Conservation (phyloP, 306 rosid species). For the Purshia tridentata region DNA sequence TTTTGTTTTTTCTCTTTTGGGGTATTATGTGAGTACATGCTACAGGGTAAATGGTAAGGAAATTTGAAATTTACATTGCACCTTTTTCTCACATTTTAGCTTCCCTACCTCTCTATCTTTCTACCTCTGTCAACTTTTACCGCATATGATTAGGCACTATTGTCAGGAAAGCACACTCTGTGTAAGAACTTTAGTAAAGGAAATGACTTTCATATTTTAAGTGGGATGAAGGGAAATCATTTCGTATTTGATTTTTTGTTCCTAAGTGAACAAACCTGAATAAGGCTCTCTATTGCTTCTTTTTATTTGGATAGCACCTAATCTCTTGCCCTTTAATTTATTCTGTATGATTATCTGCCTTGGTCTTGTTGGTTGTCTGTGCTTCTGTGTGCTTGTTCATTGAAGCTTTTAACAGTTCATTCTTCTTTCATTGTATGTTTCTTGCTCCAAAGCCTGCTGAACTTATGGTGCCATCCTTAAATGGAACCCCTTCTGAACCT, state of each 20-base stretch:
- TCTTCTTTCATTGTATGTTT: slow-evolving; percentile 4
- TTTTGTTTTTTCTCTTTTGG: neutral
- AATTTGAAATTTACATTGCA: neutral
- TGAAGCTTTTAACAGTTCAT: slow-evolving; percentile 26
- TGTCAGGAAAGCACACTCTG: neutral
- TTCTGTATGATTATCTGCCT: neutral
- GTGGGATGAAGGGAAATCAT: neutral
- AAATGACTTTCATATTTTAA: neutral
- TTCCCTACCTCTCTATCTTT: neutral
- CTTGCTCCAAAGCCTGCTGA: slow-evolving; percentile 63
- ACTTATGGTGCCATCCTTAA: slow-evolving; percentile 47
- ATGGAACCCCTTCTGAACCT: slow-evolving; percentile 43
- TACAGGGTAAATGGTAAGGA: neutral
- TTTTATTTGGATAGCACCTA: too few species aligned
- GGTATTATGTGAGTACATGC: neutral
- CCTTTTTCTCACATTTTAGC: neutral
- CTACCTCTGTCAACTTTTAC: neutral
- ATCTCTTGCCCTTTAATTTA: neutral
- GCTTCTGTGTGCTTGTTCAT: slow-evolving; percentile 11
- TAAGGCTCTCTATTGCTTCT: too few species aligned
- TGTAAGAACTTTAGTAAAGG: neutral
- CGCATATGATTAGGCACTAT: neutral
- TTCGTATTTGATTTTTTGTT: neutral
- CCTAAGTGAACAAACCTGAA: too few species aligned
- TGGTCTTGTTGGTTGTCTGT: neutral